These are phyloP conservation scores for Lumnitzera littorea DNA, from an alignment of 345 rosid genomes.

Conservation along the genomic window DNA sequence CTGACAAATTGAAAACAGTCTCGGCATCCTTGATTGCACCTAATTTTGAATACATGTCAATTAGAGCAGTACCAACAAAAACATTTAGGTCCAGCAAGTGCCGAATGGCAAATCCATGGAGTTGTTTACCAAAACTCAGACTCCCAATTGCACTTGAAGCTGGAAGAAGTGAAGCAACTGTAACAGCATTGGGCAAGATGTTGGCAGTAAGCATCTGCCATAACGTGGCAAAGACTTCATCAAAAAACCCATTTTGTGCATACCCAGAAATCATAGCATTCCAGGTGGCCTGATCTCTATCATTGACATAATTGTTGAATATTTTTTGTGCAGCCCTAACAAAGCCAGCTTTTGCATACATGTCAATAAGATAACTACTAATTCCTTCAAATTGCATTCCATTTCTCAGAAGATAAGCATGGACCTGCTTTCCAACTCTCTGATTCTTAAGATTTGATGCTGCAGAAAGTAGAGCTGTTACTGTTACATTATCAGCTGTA, in stretches of 20 bases:
- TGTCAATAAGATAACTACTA: slow-evolving; percentile 73
- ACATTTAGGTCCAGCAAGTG: slow-evolving; percentile 53
- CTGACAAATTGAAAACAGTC: slow-evolving; percentile 33
- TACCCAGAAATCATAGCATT: slow-evolving; percentile 85
- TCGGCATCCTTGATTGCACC: slow-evolving; percentile 63
- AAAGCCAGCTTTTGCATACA: slow-evolving; percentile 81
- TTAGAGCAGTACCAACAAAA: slow-evolving; percentile 67
- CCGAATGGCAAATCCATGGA: slow-evolving; percentile 70
- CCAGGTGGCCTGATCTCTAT: slow-evolving; percentile 80
- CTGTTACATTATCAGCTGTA: slow-evolving; percentile 59
- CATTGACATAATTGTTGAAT: slow-evolving; percentile 28
- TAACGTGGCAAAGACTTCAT: slow-evolving; percentile 48
- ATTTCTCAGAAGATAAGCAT: slow-evolving; percentile 68
- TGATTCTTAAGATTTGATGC: slow-evolving; percentile 75
- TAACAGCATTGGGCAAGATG: slow-evolving; percentile 59
- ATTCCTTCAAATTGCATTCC: slow-evolving; percentile 63
- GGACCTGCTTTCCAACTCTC: slow-evolving; percentile 70
- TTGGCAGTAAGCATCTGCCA: slow-evolving; percentile 54
- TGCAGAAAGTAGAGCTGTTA: slow-evolving; percentile 69
- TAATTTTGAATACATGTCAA: slow-evolving; percentile 83
- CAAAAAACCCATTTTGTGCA: slow-evolving; percentile 54
- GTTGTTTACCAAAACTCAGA: slow-evolving; percentile 61
- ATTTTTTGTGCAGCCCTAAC: slow-evolving; percentile 36
- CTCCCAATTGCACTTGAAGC: slow-evolving; percentile 63
- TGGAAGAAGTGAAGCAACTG: slow-evolving; percentile 72